Evolutionary conservation across 805 yeast species (phyloP), one percentile per base, ranked within the genome.

Genomic region (Wickerhamiella azyma): DNA sequence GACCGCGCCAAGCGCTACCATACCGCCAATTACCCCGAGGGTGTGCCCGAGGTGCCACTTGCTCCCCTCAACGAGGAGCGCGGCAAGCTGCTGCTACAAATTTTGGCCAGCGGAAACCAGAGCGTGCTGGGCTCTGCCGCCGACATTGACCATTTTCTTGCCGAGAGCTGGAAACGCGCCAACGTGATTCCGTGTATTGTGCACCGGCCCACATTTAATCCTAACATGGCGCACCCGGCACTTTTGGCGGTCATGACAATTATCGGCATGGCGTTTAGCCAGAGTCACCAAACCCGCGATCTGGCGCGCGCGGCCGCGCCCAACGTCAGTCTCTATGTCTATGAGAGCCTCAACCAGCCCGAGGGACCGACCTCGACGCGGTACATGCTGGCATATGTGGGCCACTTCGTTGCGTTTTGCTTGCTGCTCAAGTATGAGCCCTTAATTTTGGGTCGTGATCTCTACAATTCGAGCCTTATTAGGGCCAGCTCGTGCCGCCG

Each of bases 171-270:
- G 63, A 14, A 42, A 9, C 39, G 46, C 9, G 55, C 54, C 2
- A 52, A 43, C 2, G 48, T 55, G 8, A 48, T 61, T 10, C 35
- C 45, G 30, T 37, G 46, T 38, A 48, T 58, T 28, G 46, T 62
- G 9, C 64, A 61, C 49, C 42, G 55, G 14, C 57, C 61, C 5
- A 52, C 61, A 5, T 60, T 58, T 47, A 53, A 55, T 19, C 54
- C 58, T 3, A 54, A 58, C 37, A 28, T 33, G 1, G 47, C 53
- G 14, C 54, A 56, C 35, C 52, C 56, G 0, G 50, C 56, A 19
- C 47, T 61, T 35, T 47, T 61, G 41, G 57, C 57, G 2, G 55
- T 53, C 10, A 37, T 62, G 47, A 52, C 54, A 9, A 39, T 57
- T 13, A 26, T 61, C n/a, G 64, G 65, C 2, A 54, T 60, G 60